Conservation (phyloP, 1,139 yeast species). For the Komagataea norvegica region DNA sequence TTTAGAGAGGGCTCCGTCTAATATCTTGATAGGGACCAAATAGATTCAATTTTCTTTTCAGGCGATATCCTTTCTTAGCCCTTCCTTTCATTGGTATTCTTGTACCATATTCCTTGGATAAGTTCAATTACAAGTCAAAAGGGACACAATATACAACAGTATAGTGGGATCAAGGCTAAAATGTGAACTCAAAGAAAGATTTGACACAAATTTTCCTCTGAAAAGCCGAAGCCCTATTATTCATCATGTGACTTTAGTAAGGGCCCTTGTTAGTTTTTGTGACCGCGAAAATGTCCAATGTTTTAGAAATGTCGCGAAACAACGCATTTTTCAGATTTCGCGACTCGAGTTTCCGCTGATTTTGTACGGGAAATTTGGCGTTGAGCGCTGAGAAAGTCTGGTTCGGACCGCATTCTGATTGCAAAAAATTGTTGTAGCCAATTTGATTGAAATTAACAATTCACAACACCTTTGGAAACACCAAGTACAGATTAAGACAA, state of each 20-base stretch:
- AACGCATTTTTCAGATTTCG: no score
- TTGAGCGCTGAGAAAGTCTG: neutral
- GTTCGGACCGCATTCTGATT: slow-evolving; percentile 8
- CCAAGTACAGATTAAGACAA: slow-evolving; percentile 7
- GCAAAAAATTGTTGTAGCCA: slow-evolving; percentile 8
- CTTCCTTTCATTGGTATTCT: no score
- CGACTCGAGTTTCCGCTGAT: no score
- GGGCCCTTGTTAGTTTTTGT: neutral
- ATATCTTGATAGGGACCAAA: neutral
- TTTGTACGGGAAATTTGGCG: neutral
- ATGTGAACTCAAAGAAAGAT: no score
- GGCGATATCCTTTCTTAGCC: no score
- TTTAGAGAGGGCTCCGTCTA: neutral
- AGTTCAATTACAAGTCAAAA: no score
- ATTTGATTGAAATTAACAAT: slow-evolving; percentile 1
- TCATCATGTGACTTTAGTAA: neutral
- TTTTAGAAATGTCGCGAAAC: neutral
- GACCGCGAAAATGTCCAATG: slow-evolving; percentile 5
- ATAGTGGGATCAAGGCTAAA: no score
- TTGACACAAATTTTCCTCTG: no score
- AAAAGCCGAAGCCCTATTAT: no score
- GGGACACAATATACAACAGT: no score
- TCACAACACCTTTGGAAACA: slow-evolving; percentile 4
- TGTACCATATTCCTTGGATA: no score
- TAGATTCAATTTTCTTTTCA: no score